These are phyloP conservation scores for Cajanus cajan DNA, from an alignment of 306 rosid species.

Conservation along the genomic window DNA sequence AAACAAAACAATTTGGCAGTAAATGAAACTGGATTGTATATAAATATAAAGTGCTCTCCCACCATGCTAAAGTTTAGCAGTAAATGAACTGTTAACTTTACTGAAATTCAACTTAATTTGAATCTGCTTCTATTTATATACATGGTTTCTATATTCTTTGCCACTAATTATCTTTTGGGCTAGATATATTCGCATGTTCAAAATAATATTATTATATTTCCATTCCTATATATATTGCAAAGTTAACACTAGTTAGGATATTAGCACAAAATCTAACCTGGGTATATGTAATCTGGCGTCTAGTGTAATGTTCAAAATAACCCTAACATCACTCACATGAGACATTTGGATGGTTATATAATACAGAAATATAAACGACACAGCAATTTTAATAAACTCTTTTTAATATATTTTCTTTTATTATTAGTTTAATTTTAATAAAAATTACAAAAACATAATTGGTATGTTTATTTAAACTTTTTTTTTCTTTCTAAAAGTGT, in stretches of 20 bases:
- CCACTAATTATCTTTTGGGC: neutral
- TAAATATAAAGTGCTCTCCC: neutral
- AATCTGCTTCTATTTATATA: conserved; percentile 2
- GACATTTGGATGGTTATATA: neutral
- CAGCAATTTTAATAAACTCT: neutral
- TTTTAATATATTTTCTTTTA: neutral
- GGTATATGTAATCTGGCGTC: neutral
- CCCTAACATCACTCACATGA: neutral
- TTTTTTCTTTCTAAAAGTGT: too few relatives aligned
- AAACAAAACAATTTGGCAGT: neutral
- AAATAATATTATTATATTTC: neutral
- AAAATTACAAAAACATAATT: too few relatives aligned
- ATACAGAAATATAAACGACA: neutral
- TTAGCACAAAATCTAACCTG: neutral
- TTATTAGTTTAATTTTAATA: too few relatives aligned
- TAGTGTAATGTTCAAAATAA: neutral
- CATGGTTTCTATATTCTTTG: neutral
- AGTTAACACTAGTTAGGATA: neutral
- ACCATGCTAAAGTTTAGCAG: neutral
- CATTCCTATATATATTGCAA: neutral
- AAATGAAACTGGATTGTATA: too few relatives aligned
- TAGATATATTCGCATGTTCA: neutral
- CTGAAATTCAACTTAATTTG: neutral
- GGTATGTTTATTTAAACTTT: too few relatives aligned
- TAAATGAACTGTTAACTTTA: neutral